phyloP scores from a whole-genome alignment of 176 grass and related monocot genomes.

The Themeda triandra region DNA sequence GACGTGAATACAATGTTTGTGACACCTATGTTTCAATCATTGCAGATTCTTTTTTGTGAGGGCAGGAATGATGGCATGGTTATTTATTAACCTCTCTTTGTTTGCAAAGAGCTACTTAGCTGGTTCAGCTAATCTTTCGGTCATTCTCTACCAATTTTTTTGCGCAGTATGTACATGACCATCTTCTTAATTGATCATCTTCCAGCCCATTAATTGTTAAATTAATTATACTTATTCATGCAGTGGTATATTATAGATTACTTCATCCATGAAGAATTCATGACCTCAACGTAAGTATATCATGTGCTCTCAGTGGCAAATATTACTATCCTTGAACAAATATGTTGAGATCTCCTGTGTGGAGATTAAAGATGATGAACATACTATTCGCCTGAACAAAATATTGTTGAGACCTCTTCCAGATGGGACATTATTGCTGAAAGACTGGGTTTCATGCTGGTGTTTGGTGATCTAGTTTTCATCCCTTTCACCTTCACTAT shows the following conservation, averaged over 20 bases:
- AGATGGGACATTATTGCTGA: conserved; percentile 99
- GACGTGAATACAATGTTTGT: neutral
- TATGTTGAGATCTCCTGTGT: neutral
- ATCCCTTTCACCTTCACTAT: conserved; percentile 97
- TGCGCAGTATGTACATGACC: conserved; percentile 59
- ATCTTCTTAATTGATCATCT: conserved; percentile 19
- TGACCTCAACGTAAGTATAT: conserved; percentile 96
- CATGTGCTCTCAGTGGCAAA: conserved; percentile 1
- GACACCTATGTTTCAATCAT: conserved; percentile 14
- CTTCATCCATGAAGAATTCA: conserved; percentile 94
- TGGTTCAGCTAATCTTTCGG: conserved; percentile 73
- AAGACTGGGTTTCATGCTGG: conserved; percentile 94
- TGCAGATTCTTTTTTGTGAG: conserved; percentile 96
- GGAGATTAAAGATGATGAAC: neutral
- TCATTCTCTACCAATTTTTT: conserved; percentile 90
- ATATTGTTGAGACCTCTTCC: conserved; percentile 5
- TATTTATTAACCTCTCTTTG: conserved; percentile 96
- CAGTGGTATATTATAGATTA: conserved; percentile 95
- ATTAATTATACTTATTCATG: conserved; percentile 36
- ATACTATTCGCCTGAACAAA: conserved; percentile 8
- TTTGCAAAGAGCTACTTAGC: conserved; percentile 75
- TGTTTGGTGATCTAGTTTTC: conserved; percentile 98
- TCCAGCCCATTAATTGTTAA: conserved; percentile 9
- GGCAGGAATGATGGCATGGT: conserved; percentile 99
- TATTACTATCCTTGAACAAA: conserved; percentile 12